Evolutionary conservation across 306 rosid species (phyloP), one percentile per base, ranked within the genome.

Genomic region (Medicago truncatula): DNA sequence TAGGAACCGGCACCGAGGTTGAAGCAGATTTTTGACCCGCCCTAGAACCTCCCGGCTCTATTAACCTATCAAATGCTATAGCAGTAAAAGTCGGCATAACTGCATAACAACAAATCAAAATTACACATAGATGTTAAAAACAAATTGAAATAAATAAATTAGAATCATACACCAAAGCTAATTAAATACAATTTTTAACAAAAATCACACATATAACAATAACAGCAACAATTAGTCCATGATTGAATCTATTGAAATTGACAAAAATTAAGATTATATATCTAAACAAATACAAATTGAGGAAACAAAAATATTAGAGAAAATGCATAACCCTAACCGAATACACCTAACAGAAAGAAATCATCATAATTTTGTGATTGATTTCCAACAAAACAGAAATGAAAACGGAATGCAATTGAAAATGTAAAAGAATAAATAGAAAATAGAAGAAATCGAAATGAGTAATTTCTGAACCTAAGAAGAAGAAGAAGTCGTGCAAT

Each of bases 11-110:
- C 87, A 77, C 86, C 5, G 87, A 70, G 23, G 76, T 67, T 0
- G 87, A 81, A 77, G 75, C 73, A 84, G 96, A 72, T 86, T 81
- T 87, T 40, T 87, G 88, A 53, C 77, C 89, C 44, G 90, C 83
- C 87, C 84, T 86, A 8, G 97, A 88, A 66, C 84, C 84, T 76
- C 92, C 89, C 31, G 96, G 89, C 68, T 95, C 97, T 81, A 95
- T 80, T 85, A 95, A 85, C 83, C 89, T 88, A 86, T 95, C 98
- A 23, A 95, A 87, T 17, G 97, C 96, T 76, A 95, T 85, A 9
- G 93, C 91, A 65, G 96, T 83, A 78, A 95, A 86, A 12, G 96
- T 88, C 75, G 96, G 96, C 98, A 95, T 95, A 81, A 38, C 84
- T 89, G 96, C 83, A 85, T 76, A 70, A 74, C 61, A 62, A 50